phyloP scores from a whole-genome alignment of 768 basidiomycete species.

The Trametes coccinea region DNA sequence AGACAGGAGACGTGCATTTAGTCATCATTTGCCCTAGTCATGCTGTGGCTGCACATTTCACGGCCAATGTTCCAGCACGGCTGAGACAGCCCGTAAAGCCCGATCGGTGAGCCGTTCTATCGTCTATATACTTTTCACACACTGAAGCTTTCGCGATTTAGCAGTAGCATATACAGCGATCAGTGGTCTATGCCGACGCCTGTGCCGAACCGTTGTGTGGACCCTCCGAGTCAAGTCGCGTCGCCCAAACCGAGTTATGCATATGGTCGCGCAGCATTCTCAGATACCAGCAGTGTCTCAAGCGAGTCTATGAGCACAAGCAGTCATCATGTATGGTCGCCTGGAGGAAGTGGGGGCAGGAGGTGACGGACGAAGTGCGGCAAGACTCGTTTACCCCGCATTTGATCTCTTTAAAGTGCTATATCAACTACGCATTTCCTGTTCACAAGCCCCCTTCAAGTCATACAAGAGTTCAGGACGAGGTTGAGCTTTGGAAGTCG shows the following conservation, averaged over 20 bases:
- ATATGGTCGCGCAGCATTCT: conserved; percentile 12
- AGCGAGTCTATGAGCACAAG: background rate
- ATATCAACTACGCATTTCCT: no score
- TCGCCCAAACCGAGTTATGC: conserved; percentile 19
- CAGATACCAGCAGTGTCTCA: background rate
- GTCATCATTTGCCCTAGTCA: background rate
- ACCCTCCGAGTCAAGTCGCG: background rate
- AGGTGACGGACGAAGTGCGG: conserved; percentile 1
- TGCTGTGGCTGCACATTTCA: conserved; percentile 47
- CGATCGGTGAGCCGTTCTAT: background rate
- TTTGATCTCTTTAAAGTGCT: background rate
- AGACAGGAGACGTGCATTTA: background rate
- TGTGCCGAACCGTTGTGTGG: background rate
- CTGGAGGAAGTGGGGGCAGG: background rate
- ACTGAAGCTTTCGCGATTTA: background rate
- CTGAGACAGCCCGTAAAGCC: background rate
- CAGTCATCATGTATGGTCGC: background rate
- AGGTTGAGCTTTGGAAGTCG: no score
- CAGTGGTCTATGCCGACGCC: conserved; percentile 3
- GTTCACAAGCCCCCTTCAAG: no score
- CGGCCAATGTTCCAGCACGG: conserved; percentile 10
- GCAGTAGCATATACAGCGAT: background rate
- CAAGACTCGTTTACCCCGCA: conserved; percentile 7
- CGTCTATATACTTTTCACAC: no score
- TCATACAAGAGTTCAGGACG: no score